Evolutionary conservation across 106 monocot species (phyloP).

Genomic region (Dendrobium nobile): DNA sequence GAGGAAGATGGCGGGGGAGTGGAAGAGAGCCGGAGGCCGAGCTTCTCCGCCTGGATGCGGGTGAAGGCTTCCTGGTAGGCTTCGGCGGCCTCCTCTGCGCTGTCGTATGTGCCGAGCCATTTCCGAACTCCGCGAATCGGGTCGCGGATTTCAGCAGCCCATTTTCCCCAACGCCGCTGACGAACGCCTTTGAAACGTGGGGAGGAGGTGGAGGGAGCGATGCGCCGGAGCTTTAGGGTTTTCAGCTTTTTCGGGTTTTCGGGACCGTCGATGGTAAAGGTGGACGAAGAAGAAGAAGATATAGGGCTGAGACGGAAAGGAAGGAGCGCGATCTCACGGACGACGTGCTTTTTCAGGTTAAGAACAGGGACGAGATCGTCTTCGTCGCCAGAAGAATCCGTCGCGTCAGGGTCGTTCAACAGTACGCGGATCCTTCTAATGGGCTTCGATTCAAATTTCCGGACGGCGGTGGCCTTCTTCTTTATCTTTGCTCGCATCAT

Average conservation of each 20-base stretch:
- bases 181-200: constrained; percentile 20
- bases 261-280: neutral
- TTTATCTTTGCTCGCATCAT: constrained; percentile 9
- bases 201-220: neutral
- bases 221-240: neutral
- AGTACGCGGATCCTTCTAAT: constrained; percentile 18
- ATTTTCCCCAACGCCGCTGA: constrained; percentile 34
- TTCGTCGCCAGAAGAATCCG: constrained; percentile 25
- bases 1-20: neutral
- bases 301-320: neutral
- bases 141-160: constrained; percentile 75
- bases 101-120: constrained; percentile 39
- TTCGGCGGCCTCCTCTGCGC: constrained; percentile 21
- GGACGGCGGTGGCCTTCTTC: neutral
- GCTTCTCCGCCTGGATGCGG: constrained; percentile 18
- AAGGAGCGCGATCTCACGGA: constrained; percentile 10
- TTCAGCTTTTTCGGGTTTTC: neutral
- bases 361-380: neutral
- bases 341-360: neutral
- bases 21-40: neutral
- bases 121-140: constrained; percentile 16
- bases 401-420: constrained; percentile 24
- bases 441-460: neutral
- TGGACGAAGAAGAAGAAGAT: neutral
- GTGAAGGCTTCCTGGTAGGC: constrained; percentile 16